These are phyloP conservation scores for Schizosaccharomyces cryophilus DNA, from an alignment of 805 yeast species.

Conservation along the genomic window DNA sequence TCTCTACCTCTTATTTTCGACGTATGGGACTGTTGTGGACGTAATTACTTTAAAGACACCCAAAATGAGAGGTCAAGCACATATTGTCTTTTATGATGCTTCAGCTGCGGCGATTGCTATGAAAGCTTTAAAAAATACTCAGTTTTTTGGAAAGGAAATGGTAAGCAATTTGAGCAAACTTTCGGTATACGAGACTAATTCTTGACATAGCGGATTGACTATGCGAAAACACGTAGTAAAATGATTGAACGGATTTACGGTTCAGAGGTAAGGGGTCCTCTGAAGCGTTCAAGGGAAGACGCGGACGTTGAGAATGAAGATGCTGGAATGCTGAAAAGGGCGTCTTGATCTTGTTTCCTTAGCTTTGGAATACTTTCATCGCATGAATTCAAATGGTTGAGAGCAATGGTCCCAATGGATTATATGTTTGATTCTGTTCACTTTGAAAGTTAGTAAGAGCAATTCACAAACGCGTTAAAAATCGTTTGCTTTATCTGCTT, in stretches of 20 bases:
- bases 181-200: not conserved
- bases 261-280: not conserved
- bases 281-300: not conserved
- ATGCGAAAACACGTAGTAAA: slow-evolving; percentile 13
- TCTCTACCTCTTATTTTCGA: slow-evolving; percentile 17
- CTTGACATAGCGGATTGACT: slow-evolving; percentile 9
- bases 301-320: not conserved
- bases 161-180: slow-evolving; percentile 2
- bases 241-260: slow-evolving; percentile 7
- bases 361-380: no score
- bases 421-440: no score
- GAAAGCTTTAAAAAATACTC: slow-evolving; percentile 12
- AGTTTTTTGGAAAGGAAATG: slow-evolving; percentile 16
- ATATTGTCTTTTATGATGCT: slow-evolving; percentile 14
- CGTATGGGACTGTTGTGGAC: slow-evolving; percentile 16
- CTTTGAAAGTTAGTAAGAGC: no score
- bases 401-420: no score
- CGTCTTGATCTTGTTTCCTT: no score
- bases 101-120: slow-evolving; percentile 15
- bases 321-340: no score
- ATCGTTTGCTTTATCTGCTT: no score
- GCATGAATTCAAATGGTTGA: no score
- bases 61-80: slow-evolving; percentile 22
- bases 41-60: slow-evolving; percentile 16
- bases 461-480: no score